Conservation (phyloP, 2,329 filamentous ascomycete genomes). For the Fusarium gaditjirri region DNA sequence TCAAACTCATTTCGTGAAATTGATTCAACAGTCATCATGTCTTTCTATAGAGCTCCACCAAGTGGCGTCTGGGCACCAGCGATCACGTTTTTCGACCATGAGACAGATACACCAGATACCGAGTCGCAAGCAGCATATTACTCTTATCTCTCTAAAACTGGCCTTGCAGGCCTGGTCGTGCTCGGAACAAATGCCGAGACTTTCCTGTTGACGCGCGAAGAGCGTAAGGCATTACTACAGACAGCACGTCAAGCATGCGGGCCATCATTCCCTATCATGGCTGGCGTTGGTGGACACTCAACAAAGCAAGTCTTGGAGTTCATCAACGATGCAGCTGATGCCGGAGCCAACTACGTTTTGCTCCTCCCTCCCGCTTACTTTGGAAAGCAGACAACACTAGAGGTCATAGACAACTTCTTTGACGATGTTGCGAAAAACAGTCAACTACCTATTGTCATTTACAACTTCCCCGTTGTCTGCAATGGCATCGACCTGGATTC, state of each 20-base stretch:
- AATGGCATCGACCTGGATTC: slow-evolving; percentile 76
- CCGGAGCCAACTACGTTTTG: slow-evolving; percentile 70
- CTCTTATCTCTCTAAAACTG: slow-evolving; percentile 60
- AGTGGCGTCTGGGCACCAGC: slow-evolving; percentile 63
- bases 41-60: slow-evolving; percentile 35
- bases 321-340: slow-evolving; percentile 67
- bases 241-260: slow-evolving; percentile 79
- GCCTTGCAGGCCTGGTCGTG: slow-evolving; percentile 63
- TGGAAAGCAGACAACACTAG: slow-evolving; percentile 67
- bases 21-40: slow-evolving; percentile 13
- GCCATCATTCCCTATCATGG: slow-evolving; percentile 88
- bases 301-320: slow-evolving; percentile 71
- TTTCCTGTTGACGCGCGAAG: slow-evolving; percentile 67
- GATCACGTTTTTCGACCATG: slow-evolving; percentile 64
- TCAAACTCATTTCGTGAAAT: background rate
- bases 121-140: slow-evolving; percentile 62
- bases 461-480: slow-evolving; percentile 76
- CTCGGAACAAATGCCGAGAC: slow-evolving; percentile 67
- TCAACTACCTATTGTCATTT: slow-evolving; percentile 69
- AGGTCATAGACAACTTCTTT: slow-evolving; percentile 70
- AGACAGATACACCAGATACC: slow-evolving; percentile 60
- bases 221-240: slow-evolving; percentile 65
- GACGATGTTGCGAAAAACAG: slow-evolving; percentile 62
- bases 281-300: slow-evolving; percentile 71
- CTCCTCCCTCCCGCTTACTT: slow-evolving; percentile 74